phyloP scores from a whole-genome alignment of 2,329 filamentous ascomycete genomes.

The Colletotrichum sp. region DNA sequence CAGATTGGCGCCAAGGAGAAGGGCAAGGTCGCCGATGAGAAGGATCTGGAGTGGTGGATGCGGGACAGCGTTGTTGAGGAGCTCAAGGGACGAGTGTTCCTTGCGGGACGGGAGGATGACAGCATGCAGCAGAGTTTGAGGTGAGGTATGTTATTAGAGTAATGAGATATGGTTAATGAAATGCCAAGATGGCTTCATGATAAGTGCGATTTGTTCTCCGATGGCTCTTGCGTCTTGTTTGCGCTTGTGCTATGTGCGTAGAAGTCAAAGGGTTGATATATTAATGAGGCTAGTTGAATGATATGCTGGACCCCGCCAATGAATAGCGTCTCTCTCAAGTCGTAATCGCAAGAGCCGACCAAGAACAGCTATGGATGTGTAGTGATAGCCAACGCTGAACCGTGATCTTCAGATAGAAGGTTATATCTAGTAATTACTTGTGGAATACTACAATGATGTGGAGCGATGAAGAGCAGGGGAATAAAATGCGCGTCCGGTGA shows the following conservation, averaged over 20 bases:
- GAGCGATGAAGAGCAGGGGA: neutral
- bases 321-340: accelerated
- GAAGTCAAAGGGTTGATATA: accelerated
- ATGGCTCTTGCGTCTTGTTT: neutral
- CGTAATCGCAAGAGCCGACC: neutral
- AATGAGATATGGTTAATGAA: neutral
- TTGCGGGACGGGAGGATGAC: slow-evolving; percentile 37
- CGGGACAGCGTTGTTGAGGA: slow-evolving; percentile 59
- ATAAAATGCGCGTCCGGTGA: neutral
- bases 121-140: neutral
- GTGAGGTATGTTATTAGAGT: neutral
- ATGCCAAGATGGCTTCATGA: neutral
- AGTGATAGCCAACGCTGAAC: neutral
- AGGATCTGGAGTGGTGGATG: slow-evolving; percentile 57
- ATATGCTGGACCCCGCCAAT: neutral
- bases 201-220: neutral
- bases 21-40: slow-evolving; percentile 20
- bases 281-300: neutral
- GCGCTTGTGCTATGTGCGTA: neutral
- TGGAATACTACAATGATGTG: neutral
- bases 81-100: slow-evolving; percentile 60
- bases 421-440: neutral
- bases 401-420: neutral
- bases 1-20: slow-evolving; percentile 29
- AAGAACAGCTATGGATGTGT: too few species aligned